Percentiles rank a stretch among this genome's conserved stretches.
Evolutionary conservation across 176 grass and related monocot genomes (phyloP).

Genomic region (Triticum urartu): DNA sequence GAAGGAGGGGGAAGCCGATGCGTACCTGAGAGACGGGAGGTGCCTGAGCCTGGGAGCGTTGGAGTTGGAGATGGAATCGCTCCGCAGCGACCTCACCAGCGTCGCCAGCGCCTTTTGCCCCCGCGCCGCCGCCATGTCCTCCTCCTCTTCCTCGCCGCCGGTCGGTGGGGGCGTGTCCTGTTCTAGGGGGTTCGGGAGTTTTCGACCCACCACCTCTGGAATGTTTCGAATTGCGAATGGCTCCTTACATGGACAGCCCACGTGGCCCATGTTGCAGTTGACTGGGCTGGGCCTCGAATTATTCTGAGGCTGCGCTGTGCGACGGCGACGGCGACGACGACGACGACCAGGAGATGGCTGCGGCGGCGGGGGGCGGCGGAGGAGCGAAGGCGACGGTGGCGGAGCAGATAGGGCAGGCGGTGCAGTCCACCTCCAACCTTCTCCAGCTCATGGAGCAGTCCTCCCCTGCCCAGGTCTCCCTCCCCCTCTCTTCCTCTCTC

Average conservation of each 20-base stretch:
- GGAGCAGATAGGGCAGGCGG: constrained; percentile 82
- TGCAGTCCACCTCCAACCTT: constrained; percentile 90
- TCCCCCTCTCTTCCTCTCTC: background rate
- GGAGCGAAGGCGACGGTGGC: constrained; percentile 56
- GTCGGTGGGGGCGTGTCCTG: constrained; percentile 17
- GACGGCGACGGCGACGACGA: background rate
- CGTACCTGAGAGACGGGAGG: constrained; percentile 79
- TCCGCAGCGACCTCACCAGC: constrained; percentile 74
- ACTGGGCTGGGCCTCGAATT: background rate
- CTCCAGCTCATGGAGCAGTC: constrained; percentile 89
- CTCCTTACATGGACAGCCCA: background rate
- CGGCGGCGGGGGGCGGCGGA: background rate
- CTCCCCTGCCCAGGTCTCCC: constrained; percentile 77
- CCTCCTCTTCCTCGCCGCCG: constrained; percentile 25
- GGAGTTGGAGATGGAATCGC: constrained; percentile 31
- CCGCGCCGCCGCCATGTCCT: constrained; percentile 40
- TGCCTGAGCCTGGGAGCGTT: constrained; percentile 39
- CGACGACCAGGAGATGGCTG: constrained; percentile 3
- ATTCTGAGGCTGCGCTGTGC: background rate
- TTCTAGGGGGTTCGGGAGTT: constrained; percentile 15
- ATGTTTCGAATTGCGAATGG: background rate
- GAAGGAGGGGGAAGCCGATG: background rate
- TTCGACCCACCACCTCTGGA: constrained; percentile 2
- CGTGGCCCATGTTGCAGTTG: constrained; percentile 5
- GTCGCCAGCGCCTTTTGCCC: constrained; percentile 61